Evolutionary conservation across 257 asterid species (phyloP).

Genomic region (Salvia hispanica): DNA sequence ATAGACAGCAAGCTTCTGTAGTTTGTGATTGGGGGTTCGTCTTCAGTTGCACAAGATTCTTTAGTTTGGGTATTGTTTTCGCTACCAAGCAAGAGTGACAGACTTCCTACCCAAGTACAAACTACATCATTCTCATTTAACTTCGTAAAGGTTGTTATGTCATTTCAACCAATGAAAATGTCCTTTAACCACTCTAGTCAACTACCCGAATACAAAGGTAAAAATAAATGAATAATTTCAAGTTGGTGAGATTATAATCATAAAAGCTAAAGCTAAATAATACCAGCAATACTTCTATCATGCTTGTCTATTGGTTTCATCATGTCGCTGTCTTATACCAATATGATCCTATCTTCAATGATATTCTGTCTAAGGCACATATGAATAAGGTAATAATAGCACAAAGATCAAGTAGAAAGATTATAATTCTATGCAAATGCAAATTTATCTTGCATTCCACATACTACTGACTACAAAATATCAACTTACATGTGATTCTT

Average conservation of each 20-base stretch:
- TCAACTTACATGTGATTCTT: conserved; percentile 20
- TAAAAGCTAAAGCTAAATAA: conserved; percentile 21
- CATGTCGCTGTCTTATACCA: not conserved
- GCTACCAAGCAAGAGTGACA: conserved; percentile 30
- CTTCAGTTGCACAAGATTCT: not conserved
- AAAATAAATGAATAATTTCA: conserved; percentile 24
- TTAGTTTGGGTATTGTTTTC: conserved; percentile 14
- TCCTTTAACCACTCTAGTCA: conserved; percentile 28
- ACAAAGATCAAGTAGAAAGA: conserved; percentile 4
- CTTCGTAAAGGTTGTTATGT: conserved; percentile 17
- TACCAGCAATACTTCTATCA: not conserved
- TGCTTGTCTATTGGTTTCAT: not conserved
- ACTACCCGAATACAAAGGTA: conserved; percentile 22
- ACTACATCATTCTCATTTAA: conserved; percentile 16
- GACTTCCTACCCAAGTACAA: conserved; percentile 27
- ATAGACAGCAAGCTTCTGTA: not conserved
- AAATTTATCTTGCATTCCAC: conserved; percentile 17
- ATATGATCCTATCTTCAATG: not conserved
- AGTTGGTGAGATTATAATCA: conserved; percentile 15
- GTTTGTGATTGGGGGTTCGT: not conserved
- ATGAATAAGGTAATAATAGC: conserved; percentile 6
- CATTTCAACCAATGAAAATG: conserved; percentile 31
- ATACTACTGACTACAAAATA: not conserved
- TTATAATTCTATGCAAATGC: conserved; percentile 1
- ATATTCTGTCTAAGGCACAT: not conserved